Evolutionary conservation across 257 asterid species (phyloP), one percentile per base, ranked within the genome.

Genomic region (Anisodus tanguticus): DNA sequence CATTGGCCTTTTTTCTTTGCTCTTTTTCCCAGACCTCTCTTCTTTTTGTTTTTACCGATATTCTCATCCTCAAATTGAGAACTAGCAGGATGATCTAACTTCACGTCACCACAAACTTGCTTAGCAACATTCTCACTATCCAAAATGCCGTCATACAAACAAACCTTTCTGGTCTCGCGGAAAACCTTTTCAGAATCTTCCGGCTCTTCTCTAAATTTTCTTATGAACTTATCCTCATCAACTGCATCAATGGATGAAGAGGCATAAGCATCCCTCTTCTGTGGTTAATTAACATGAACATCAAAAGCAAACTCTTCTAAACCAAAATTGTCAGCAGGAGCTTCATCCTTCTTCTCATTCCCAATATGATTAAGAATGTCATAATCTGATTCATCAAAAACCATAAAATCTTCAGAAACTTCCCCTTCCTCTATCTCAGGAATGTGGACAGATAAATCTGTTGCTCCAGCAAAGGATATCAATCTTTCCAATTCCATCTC

Each of bases 361-460:
- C n/a, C 62, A 35, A 85, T 86, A 83, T 89, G 85, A 72, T 89
- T 92, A 83, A 90, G 81, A 82, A 90, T 85, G 74, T 85, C 84
- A 87, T 91, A 89, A 58, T 87, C 69, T 4, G 85, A 77, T 55
- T 81, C 84, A 74, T 86, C 88, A 84, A 74, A 84, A 81, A 82
- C 85, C 85, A 86, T 92, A 72, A 67, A 81, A 45, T 91, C 95
- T 64, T 90, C 92, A 41, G 94, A 90, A 86, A 93, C 90, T 88
- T 94, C 95, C 79, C 98, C 98, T 84, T 94, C 97, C 90, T 94
- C 98, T 82, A 88, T 86, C 85, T 92, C 89, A 26, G 31, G 31
- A 88, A 59, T 90, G 88, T 82, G 64, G 84, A 68, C 43, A 71
- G 89, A 72, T 4, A 89, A 53, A 17, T 87, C 90, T 84, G 79